Evolutionary conservation across 2,329 filamentous ascomycete species (phyloP), one percentile per base, ranked within the genome.

Genomic region (Madurella mycetomatis): DNA sequence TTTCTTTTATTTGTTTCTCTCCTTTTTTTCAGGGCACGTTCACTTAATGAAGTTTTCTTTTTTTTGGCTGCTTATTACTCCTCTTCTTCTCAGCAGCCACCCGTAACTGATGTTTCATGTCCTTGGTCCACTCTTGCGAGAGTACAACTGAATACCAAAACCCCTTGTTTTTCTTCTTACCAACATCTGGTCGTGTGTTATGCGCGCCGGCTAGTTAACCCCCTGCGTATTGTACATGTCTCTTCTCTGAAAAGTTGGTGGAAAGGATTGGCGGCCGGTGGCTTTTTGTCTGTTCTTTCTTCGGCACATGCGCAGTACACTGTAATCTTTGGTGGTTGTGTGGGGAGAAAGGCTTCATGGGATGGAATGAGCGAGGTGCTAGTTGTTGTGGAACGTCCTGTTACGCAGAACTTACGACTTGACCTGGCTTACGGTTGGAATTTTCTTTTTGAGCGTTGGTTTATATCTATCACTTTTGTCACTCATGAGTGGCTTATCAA

Each of bases 21-120:
- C 44, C 44, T 9, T 19, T 42, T 12, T 4, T 47, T 49, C 41
- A 57, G 63, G 61, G 64, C 59, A 61, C 60, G 60, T 59, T 62
- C 53, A 60, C 55, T 54, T 52, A 53, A 61, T 54, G 59, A 59
- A 53, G 51, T 31, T 51, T 63, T 57, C 50, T 47, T 53, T 48
- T 53, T 51, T 44, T 53, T 48, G 51, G 42, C 53, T 55, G 46
- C 42, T 49, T 53, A 46, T 48, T 54, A 37, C 52, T 49, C 41
- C 53, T n/a, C 30, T 31, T 48, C 37, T 49, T 47, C 31, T 53
- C 41, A 25, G 47, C 19, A 40, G 49, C 37, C 43, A 34, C 47
- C 25, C 56, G 50, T 50, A 40, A 43, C 40, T 43, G 47, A 58
- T 58, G 56, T 53, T 53, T 55, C 37, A 51, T 48, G 49, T 53